Conservation (phyloP, 2,329 filamentous ascomycete species). For the Fusarium vanettenii region DNA sequence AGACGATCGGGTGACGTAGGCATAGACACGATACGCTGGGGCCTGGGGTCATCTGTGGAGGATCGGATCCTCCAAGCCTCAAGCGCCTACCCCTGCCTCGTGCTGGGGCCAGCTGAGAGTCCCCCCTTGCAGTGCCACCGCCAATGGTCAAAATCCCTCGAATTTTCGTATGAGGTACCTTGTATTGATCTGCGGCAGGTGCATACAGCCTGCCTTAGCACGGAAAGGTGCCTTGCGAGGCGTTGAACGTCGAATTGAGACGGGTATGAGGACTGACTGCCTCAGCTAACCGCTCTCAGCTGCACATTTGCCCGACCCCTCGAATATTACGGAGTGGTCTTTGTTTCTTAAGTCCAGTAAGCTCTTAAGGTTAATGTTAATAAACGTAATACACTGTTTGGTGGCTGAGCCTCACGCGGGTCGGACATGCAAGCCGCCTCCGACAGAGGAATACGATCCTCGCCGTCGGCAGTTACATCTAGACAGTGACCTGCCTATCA, state of each 20-base stretch:
- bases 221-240: not conserved
- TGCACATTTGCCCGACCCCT: not conserved
- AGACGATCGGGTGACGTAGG: not conserved
- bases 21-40: not conserved
- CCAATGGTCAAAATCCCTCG: not conserved
- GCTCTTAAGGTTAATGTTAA: not conserved
- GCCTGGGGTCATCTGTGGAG: not conserved
- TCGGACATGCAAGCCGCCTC: not conserved
- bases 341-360: not conserved
- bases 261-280: not conserved
- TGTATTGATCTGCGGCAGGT: not conserved
- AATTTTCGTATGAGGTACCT: not conserved
- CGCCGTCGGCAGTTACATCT: not conserved
- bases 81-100: not conserved
- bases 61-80: not conserved
- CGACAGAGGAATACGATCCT: not conserved
- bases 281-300: not conserved
- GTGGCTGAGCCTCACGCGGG: not conserved
- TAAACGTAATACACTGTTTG: not conserved
- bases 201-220: not conserved
- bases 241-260: not conserved
- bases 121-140: not conserved
- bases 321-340: fast-evolving
- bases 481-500: not conserved
- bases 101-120: not conserved